Base-by-base conservation (phyloP, 306 rosid species). In the Lagenaria siceraria region DNA sequence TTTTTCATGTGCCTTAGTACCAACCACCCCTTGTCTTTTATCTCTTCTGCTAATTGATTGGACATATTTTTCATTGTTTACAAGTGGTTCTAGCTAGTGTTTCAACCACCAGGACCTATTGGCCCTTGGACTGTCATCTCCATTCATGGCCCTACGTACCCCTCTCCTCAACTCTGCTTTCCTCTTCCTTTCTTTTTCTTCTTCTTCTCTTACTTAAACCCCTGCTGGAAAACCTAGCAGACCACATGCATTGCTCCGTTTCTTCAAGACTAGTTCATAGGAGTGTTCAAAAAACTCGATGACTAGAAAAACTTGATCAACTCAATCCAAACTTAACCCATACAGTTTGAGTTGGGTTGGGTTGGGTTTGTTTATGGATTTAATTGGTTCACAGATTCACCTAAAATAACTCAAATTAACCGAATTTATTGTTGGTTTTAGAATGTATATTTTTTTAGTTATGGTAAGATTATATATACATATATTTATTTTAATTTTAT, bases 1-100 rank as follows among this genome's bases (percentile, higher is more conserved):
- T 25, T 70, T 46, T 43, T 70, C 76, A 70, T 70, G 76, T 46
- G 76, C 75, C 4, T 69, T 69, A 10, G 53, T 68, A 40, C 53
- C 74, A 40, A 40, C 55, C 36, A 46, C 55, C 56, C 55, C 7
- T 70, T 70, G 76, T 70, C 76, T 22, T 70, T 70, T 17, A 46
- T 46, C 12, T 70, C 55, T 43, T 46, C 19, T 66, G 24, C 38
- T 25, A 46, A 42, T 46, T 70, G 76, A 46, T 70, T 22, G 21
- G 56, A 70, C 76, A 46, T 68, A 42, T 42, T 70, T 70, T 70
- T 70, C 76, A 66, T 40, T 66, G 74, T 40, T 66, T 66, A 6
- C 31, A n/a, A 13, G 56, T 46, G 76, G 56, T 43, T 12, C n/a
- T n/a, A 43, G 54, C n/a, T n/a, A 43, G 54, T 42, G 75, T 22